Conservation (phyloP, 2,329 filamentous ascomycete genomes). For the Xylariales sp. region DNA sequence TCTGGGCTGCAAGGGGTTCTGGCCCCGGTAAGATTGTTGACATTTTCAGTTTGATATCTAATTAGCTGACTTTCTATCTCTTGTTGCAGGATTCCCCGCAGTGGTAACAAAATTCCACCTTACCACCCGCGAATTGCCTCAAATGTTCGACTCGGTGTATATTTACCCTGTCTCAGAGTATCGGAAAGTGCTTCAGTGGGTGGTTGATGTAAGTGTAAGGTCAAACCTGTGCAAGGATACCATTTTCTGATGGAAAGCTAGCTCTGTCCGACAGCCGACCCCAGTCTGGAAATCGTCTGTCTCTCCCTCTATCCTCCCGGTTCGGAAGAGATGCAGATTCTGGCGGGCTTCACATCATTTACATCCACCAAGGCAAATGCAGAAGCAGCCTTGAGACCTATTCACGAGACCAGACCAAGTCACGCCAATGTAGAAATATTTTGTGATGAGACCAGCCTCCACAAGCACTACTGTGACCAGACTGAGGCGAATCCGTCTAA, state of each 20-base stretch:
- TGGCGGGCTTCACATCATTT: conserved; percentile 36
- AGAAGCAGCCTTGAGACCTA: conserved; percentile 26
- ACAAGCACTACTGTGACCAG: conserved; percentile 37
- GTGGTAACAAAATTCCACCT: conserved; percentile 48
- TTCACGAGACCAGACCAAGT: conserved; percentile 32
- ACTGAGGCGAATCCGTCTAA: conserved; percentile 39
- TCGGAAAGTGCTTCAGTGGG: conserved; percentile 41
- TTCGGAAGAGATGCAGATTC: conserved; percentile 23
- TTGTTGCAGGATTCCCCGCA: conserved; percentile 42
- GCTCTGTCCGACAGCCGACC: conserved; percentile 25
- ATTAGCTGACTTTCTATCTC: not conserved
- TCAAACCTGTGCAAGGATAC: not conserved
- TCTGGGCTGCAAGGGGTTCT: conserved; percentile 44
- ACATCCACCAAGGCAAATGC: conserved; percentile 29
- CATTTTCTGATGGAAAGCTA: not conserved
- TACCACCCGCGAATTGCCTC: conserved; percentile 25
- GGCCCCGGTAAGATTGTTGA: conserved; percentile 31
- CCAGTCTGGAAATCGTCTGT: conserved; percentile 34
- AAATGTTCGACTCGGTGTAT: conserved; percentile 34
- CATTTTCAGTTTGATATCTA: not conserved
- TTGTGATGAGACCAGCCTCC: conserved; percentile 34
- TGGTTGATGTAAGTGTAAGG: conserved; percentile 31
- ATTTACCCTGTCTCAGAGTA: conserved; percentile 42
- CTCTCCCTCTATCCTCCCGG: conserved; percentile 25
- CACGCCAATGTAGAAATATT: conserved; percentile 31